A percentile compares a stretch with the other conserved stretches of the same genome.
Conservation (phyloP, 192 early-diverging fungal genomes). For the Podila verticillata region DNA sequence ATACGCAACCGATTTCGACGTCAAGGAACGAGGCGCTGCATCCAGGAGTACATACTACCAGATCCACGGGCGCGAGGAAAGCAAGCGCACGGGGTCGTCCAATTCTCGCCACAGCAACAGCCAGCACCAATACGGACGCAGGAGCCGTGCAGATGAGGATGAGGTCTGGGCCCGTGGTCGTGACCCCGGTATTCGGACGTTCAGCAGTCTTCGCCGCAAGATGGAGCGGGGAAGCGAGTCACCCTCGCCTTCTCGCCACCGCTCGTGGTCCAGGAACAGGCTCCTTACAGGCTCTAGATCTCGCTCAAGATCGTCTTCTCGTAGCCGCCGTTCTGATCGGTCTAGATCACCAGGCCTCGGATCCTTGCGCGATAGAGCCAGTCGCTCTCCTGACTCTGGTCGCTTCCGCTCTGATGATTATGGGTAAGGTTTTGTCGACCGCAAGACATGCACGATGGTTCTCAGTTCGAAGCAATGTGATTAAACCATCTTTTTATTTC, state of each 20-base stretch:
- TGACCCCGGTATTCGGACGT: conserved; percentile 26
- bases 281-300: conserved; percentile 32
- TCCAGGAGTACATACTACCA: conserved; percentile 56
- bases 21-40: conserved; percentile 52
- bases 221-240: conserved; percentile 21
- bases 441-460: not conserved
- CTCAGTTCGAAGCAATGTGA: not conserved
- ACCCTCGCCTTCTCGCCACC: conserved; percentile 24
- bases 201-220: conserved; percentile 33
- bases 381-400: conserved; percentile 26
- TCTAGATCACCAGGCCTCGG: conserved; percentile 23
- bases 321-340: not conserved
- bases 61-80: conserved; percentile 46
- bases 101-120: not conserved
- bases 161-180: conserved; percentile 43
- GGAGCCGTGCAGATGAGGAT: conserved; percentile 41
- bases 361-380: conserved; percentile 13
- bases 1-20: conserved; percentile 50
- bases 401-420: conserved; percentile 22
- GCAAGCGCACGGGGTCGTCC: conserved; percentile 1
- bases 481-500: not conserved
- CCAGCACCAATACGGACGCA: conserved; percentile 29
- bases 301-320: conserved; percentile 9
- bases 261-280: conserved; percentile 45
- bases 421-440: conserved; percentile 14